phyloP scores from a whole-genome alignment of 441 rosid genomes.

The Pelargonium fulgidum region DNA sequence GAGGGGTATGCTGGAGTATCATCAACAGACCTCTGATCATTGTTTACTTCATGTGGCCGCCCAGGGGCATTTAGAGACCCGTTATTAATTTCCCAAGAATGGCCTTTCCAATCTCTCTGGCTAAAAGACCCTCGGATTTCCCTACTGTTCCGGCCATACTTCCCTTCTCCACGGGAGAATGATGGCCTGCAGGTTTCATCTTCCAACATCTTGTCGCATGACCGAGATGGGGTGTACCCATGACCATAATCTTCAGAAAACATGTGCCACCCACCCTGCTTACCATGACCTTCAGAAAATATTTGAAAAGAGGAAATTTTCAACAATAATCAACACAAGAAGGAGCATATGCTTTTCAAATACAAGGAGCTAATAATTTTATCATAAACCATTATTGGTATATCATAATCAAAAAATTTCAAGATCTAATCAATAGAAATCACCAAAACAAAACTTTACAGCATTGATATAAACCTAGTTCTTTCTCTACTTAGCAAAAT shows the following conservation, averaged over 20 bases:
- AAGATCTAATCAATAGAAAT: not conserved
- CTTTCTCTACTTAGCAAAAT: too few relatives aligned
- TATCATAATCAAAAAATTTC: not conserved
- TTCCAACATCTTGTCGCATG: constrained; percentile 53
- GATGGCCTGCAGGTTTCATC: constrained; percentile 51
- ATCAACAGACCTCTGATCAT: constrained; percentile 53
- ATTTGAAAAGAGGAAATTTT: constrained; percentile 19
- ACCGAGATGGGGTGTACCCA: constrained; percentile 49
- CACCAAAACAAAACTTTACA: not conserved
- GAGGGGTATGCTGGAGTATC: constrained; percentile 31
- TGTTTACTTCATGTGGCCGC: constrained; percentile 44
- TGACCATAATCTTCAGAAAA: constrained; percentile 65
- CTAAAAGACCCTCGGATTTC: constrained; percentile 56
- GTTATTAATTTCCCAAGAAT: constrained; percentile 63
- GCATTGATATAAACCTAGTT: too few relatives aligned
- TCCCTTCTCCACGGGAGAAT: constrained; percentile 59
- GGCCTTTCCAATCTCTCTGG: constrained; percentile 66
- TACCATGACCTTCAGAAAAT: constrained; percentile 73
- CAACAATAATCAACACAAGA: constrained; percentile 26
- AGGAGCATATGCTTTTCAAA: not conserved
- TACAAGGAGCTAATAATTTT: not conserved
- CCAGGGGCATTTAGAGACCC: constrained; percentile 44
- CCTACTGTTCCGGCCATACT: constrained; percentile 54
- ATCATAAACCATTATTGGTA: not conserved
- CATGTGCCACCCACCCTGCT: constrained; percentile 79